These are phyloP conservation scores for Cladosporium sp. DNA, from an alignment of 2,329 filamentous ascomycete genomes.

Conservation along the genomic window DNA sequence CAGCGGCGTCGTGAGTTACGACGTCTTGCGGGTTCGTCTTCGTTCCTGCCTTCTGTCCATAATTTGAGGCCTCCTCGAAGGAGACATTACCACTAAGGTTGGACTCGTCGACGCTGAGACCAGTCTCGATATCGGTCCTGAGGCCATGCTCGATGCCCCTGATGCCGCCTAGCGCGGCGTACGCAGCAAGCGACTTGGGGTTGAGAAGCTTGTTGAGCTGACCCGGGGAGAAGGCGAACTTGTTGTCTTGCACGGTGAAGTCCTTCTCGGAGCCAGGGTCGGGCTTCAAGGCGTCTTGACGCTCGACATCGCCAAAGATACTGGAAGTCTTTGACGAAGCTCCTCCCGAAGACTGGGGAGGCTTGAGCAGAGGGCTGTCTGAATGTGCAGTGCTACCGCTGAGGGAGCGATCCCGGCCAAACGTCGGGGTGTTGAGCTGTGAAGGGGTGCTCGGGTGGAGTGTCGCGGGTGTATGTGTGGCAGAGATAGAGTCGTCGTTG, in stretches of 20 bases:
- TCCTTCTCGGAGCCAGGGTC: conserved; percentile 73
- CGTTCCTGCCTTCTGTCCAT: conserved; percentile 17
- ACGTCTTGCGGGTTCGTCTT: conserved; percentile 10
- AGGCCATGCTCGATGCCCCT: conserved; percentile 68
- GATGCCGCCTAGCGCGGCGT: conserved; percentile 68
- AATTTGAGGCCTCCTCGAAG: conserved; percentile 56
- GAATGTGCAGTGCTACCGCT: conserved; percentile 12
- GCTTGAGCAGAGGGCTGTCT: conserved; percentile 10
- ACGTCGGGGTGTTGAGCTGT: conserved; percentile 6
- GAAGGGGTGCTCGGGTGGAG: conserved; percentile 4
- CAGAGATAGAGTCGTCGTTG: neutral
- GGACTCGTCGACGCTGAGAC: conserved; percentile 67
- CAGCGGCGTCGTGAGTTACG: conserved; percentile 7
- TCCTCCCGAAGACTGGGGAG: conserved; percentile 3
- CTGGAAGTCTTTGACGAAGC: conserved; percentile 1
- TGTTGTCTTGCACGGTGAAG: conserved; percentile 69
- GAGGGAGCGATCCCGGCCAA: conserved; percentile 8
- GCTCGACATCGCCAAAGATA: conserved; percentile 1
- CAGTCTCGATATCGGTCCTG: conserved; percentile 56
- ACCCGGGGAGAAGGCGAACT: conserved; percentile 76
- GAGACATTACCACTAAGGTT: conserved; percentile 56
- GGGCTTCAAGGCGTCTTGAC: conserved; percentile 61
- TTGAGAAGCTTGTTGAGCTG: conserved; percentile 76
- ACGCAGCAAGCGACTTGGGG: conserved; percentile 69
- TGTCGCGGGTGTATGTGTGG: neutral